phyloP scores from a whole-genome alignment of 805 yeast species.

The Huiozyma naganishii region DNA sequence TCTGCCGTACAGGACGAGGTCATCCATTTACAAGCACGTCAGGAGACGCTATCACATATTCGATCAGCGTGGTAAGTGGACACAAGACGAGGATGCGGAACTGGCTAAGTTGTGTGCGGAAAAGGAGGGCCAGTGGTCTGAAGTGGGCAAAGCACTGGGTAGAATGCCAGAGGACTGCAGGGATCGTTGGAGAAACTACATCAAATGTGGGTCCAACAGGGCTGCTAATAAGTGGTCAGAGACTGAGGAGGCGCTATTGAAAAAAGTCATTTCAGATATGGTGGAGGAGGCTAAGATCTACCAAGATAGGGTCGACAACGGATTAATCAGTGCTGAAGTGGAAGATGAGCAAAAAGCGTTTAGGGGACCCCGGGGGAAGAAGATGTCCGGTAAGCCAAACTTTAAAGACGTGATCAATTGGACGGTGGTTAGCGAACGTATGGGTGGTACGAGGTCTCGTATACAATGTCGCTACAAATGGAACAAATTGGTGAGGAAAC shows the following conservation, averaged over 20 bases:
- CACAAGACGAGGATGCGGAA: slow-evolving; percentile 62
- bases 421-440: slow-evolving; percentile 81
- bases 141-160: slow-evolving; percentile 66
- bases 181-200: slow-evolving; percentile 92
- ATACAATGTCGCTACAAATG: slow-evolving; percentile 95
- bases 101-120: slow-evolving; percentile 53
- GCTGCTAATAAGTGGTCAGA: slow-evolving; percentile 70
- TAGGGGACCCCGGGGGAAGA: slow-evolving; percentile 14
- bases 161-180: slow-evolving; percentile 98
- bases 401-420: slow-evolving; percentile 55
- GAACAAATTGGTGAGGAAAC: slow-evolving; percentile 67
- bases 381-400: slow-evolving; percentile 15
- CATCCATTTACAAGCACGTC: slow-evolving; percentile 87
- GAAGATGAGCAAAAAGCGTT: slow-evolving; percentile 9
- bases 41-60: slow-evolving; percentile 83
- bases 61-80: slow-evolving; percentile 85
- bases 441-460: slow-evolving; percentile 82
- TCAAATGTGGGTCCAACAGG: slow-evolving; percentile 77
- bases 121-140: slow-evolving; percentile 80
- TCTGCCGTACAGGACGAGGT: slow-evolving; percentile 75
- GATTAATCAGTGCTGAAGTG: slow-evolving; percentile 9
- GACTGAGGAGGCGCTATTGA: slow-evolving; percentile 57
- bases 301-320: slow-evolving; percentile 10
- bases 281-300: slow-evolving; percentile 25
- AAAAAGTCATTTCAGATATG: slow-evolving; percentile 42